Base-by-base conservation (phyloP, 441 rosid species). In the Eutrema salsugineum region DNA sequence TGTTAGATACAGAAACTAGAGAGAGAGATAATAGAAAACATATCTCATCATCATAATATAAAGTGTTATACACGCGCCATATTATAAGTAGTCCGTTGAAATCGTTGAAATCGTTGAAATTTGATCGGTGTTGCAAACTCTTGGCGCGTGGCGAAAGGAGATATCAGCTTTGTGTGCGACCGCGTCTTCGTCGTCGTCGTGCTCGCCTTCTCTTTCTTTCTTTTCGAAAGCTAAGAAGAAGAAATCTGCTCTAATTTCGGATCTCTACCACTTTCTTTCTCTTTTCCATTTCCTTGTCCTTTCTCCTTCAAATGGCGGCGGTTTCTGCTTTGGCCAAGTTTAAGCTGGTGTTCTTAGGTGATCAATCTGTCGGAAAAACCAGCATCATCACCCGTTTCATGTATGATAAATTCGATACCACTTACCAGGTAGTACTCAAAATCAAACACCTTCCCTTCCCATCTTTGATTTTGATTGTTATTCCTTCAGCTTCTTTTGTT, bases 351-450 rank as follows among this genome's bases (percentile, higher is more conserved):
- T 91, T 91, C 83, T 70, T 91, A 57, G 97, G 97, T 46, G 97
- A 91, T 81, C 97, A 91, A 72, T 91, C 97, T 38, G 91, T 88
- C 5, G 97, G 94, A 2, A 91, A 91, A 79, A 91, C 94, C 69
- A 91, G 94, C 80, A 86, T 91, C 86, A 91, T 91, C 86, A 91
- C 94, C 63, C 93, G 94, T 61, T 91, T 91, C 87, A 91, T 91
- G 97, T 91, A 91, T 81, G 97, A 91, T 54, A 91, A 91, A 66
- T 91, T 91, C 81, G 97, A 91, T 79, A 87, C 85, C 71, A 88
- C 93, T 47, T 91, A 91, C 46, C 97, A 91, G 97, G 92, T 88
- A 38, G 11, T 2, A 43, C 0, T 49, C 58, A 2, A 33, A 9
- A 4, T 8, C n/a, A n/a, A n/a, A n/a, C n/a, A n/a, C n/a, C n/a